phyloP scores from a whole-genome alignment of 768 basidiomycete genomes.

The Neoboletus subvelutipes region DNA sequence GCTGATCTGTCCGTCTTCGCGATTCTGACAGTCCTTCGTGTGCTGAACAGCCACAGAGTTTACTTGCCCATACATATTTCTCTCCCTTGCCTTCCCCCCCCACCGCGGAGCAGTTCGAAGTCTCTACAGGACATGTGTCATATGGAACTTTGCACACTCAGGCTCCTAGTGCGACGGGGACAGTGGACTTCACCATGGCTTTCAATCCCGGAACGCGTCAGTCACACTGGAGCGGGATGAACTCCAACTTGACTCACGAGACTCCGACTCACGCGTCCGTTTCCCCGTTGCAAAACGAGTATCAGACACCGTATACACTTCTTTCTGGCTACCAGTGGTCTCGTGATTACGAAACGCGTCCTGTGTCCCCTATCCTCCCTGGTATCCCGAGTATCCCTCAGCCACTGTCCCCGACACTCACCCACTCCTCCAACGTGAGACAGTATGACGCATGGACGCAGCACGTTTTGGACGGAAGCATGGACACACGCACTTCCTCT shows the following conservation, averaged over 20 bases:
- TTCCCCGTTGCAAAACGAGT: neutral
- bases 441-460: neutral
- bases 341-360: neutral
- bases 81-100: neutral
- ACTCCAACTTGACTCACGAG: neutral
- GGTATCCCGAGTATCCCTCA: neutral
- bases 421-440: neutral
- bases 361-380: neutral
- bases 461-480: neutral
- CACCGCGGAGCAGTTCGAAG: neutral
- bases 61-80: neutral
- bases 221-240: neutral
- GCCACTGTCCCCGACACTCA: neutral
- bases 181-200: neutral
- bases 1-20: neutral
- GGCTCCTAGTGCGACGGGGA: neutral
- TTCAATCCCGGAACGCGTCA: neutral
- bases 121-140: neutral
- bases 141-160: neutral
- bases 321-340: neutral
- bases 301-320: neutral
- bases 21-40: neutral
- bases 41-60: neutral
- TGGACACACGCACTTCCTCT: neutral
- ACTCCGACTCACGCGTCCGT: no score